Conservation (phyloP, 805 yeast genomes). For the Metschnikowia vanudenii region DNA sequence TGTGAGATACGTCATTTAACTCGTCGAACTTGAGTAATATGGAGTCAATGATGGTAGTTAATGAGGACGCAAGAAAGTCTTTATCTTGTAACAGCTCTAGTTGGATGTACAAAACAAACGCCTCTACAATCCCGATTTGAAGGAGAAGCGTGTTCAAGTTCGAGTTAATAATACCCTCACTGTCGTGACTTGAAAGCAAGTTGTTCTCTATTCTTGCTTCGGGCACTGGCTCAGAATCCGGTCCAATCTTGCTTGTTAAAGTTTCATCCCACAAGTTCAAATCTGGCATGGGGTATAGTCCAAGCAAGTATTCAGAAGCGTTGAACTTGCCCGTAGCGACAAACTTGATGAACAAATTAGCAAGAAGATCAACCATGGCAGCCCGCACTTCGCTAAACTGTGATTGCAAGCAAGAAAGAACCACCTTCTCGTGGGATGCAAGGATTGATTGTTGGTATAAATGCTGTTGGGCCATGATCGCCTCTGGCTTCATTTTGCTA, state of each 20-base stretch:
- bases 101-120: slow-evolving; percentile 37
- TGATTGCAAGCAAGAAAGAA: slow-evolving; percentile 32
- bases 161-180: slow-evolving; percentile 25
- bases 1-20: slow-evolving; percentile 23
- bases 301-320: slow-evolving; percentile 34
- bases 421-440: slow-evolving; percentile 28
- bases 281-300: slow-evolving; percentile 32
- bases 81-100: slow-evolving; percentile 40
- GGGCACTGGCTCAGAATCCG: slow-evolving; percentile 21
- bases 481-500: slow-evolving; percentile 42
- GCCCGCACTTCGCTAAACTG: slow-evolving; percentile 35
- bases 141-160: slow-evolving; percentile 22
- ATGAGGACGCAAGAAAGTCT: slow-evolving; percentile 32
- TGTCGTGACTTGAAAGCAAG: slow-evolving; percentile 24
- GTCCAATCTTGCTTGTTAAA: slow-evolving; percentile 20
- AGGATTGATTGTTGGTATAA: slow-evolving; percentile 34
- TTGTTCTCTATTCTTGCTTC: slow-evolving; percentile 25
- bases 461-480: slow-evolving; percentile 40
- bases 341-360: slow-evolving; percentile 34
- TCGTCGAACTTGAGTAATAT: slow-evolving; percentile 32
- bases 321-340: slow-evolving; percentile 40
- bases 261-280: slow-evolving; percentile 30
- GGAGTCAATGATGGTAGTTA: slow-evolving; percentile 28
- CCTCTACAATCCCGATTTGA: slow-evolving; percentile 34
- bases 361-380: slow-evolving; percentile 36